These are phyloP conservation scores for Galerina sulciceps DNA, from an alignment of 768 basidiomycete species.

Conservation along the genomic window DNA sequence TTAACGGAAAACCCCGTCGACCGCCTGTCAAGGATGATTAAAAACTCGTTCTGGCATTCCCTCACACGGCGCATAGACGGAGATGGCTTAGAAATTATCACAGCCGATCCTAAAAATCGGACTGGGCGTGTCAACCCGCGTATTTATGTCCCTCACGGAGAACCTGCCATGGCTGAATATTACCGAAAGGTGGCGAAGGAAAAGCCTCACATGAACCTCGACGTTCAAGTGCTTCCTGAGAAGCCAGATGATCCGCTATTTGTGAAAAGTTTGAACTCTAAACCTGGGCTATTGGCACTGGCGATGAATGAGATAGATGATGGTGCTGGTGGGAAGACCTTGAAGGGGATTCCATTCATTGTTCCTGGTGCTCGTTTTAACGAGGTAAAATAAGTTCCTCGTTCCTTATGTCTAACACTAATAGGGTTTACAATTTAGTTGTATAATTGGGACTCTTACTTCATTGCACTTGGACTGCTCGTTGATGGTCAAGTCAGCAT, in stretches of 20 bases:
- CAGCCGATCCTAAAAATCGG: slow-evolving; percentile 97
- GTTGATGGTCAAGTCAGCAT: slow-evolving; percentile 93
- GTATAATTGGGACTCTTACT: slow-evolving; percentile 97
- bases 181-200: slow-evolving; percentile 89
- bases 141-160: slow-evolving; percentile 93
- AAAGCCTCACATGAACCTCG: slow-evolving; percentile 92
- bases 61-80: slow-evolving; percentile 96
- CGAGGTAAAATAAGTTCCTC: slow-evolving; percentile 57
- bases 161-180: slow-evolving; percentile 94
- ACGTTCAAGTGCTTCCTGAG: slow-evolving; percentile 87
- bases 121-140: slow-evolving; percentile 87
- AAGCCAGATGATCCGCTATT: slow-evolving; percentile 87
- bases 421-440: slow-evolving; percentile 48
- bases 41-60: slow-evolving; percentile 97
- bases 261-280: slow-evolving; percentile 91
- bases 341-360: slow-evolving; percentile 96
- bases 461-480: slow-evolving; percentile 90
- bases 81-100: slow-evolving; percentile 95
- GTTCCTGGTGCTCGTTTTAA: slow-evolving; percentile 96
- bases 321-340: slow-evolving; percentile 72
- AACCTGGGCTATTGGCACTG: slow-evolving; percentile 91
- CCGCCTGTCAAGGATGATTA: slow-evolving; percentile 96
- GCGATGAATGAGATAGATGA: slow-evolving; percentile 94
- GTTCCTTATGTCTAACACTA: background rate
- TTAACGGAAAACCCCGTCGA: slow-evolving; percentile 97